Evolutionary conservation across 2,329 filamentous ascomycete species (phyloP), one percentile per base, ranked within the genome.

Genomic region (Botryosphaeria agaves): DNA sequence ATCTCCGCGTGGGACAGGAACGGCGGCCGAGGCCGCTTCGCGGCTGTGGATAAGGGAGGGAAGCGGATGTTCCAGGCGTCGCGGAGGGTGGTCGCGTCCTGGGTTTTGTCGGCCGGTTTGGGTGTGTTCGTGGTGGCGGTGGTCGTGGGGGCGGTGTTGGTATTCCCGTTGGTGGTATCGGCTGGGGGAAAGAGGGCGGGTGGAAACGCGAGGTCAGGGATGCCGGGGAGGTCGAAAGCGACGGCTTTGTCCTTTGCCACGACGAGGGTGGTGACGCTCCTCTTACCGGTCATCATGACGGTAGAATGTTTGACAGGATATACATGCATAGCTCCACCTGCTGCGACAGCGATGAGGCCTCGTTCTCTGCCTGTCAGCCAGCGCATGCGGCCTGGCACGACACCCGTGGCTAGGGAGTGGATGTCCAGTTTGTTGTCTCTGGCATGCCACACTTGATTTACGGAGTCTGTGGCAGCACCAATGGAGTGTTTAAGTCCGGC

Each of bases 401-500:
- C 69, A 9, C 55, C 55, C 11, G 61, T 56, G 16, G 61, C 49
- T 28, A 67, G 64, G 7, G 58, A 54, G 7, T 77, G 78, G 18
- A 83, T 58, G 27, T 76, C 69, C 25, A 84, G 66, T 37, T 81
- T 70, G 49, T 81, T 83, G 46, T 83, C 78, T 7, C 74, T 74
- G 0, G 71, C 78, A 41, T 83, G 77, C 28, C 78, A 72, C 34
- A 84, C 66, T 39, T 78, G 71, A 40, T 64, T 76, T 48, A 78
- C 72, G 26, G 65, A 72, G 33, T 74, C 76, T 36, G 56, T 56
- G n/a, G 76, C 78, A 46, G 76, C 77, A 24, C 73, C 76, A 17
- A 83, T 66, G 3, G 78, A 82, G 46, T 72, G 74, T 46, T 72
- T 80, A 37, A 85, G 73, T 27, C 76, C 76, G 29, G 73, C 74